Evolutionary conservation across 2,329 filamentous ascomycete species (phyloP).

Genomic region (Cladosporium sp.): DNA sequence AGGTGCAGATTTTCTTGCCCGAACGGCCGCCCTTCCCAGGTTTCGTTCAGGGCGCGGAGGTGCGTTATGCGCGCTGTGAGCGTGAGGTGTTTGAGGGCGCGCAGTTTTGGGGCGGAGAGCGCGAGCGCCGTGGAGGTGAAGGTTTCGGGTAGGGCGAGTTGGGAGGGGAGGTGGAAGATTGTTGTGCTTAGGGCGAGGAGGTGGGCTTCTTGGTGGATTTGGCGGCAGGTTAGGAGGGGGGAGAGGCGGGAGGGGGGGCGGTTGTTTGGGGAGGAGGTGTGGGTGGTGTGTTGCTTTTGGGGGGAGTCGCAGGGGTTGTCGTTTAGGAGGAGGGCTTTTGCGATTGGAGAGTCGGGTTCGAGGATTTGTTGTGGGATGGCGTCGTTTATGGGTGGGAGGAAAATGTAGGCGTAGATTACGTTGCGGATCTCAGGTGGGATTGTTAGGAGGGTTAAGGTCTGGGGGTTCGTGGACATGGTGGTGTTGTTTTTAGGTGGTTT

Average conservation of each 20-base stretch:
- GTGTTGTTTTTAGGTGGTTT: background rate
- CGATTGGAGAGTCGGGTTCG: background rate
- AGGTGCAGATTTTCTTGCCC: slow-evolving; percentile 28
- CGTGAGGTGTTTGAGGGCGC: slow-evolving; percentile 29
- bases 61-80: slow-evolving; percentile 29
- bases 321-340: background rate
- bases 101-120: slow-evolving; percentile 21
- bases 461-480: background rate
- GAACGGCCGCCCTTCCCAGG: slow-evolving; percentile 32
- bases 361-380: background rate
- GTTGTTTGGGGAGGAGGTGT: background rate
- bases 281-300: background rate
- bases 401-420: slow-evolving; percentile 9
- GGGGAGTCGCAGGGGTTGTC: background rate
- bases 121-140: slow-evolving; percentile 23
- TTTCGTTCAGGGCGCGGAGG: slow-evolving; percentile 32
- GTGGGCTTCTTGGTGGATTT: slow-evolving; percentile 24
- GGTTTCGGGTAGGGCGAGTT: slow-evolving; percentile 22
- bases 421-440: slow-evolving; percentile 15
- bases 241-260: background rate
- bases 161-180: slow-evolving; percentile 26
- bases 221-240: slow-evolving; percentile 12
- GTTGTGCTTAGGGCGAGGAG: slow-evolving; percentile 29
- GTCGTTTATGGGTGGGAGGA: slow-evolving; percentile 7
- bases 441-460: slow-evolving; percentile 3